Percentiles rank a stretch among this genome's conserved stretches.
Conservation (phyloP, 805 yeast genomes). For the Ogataea wickerhamii region DNA sequence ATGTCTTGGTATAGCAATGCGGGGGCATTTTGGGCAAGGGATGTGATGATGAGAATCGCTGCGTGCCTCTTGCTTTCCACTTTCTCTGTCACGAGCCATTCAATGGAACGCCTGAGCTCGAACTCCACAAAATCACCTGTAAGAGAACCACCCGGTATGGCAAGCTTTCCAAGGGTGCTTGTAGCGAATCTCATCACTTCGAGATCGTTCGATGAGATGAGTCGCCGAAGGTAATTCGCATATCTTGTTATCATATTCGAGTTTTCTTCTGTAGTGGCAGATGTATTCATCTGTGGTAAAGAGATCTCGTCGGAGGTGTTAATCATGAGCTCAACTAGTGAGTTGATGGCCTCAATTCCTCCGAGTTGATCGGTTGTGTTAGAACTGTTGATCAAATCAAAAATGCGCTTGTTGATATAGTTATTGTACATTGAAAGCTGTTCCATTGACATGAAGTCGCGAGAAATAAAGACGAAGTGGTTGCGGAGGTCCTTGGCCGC, state of each 20-base stretch:
- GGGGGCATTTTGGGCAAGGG: conserved; percentile 85
- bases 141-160: conserved; percentile 83
- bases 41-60: conserved; percentile 75
- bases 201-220: conserved; percentile 77
- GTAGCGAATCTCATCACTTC: conserved; percentile 88
- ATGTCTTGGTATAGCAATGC: conserved; percentile 76
- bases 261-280: conserved; percentile 54
- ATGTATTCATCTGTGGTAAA: conserved; percentile 35
- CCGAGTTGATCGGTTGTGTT: conserved; percentile 76
- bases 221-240: conserved; percentile 80
- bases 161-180: conserved; percentile 79
- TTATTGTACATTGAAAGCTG: conserved; percentile 78
- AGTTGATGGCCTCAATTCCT: conserved; percentile 87
- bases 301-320: conserved; percentile 41
- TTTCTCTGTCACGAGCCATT: conserved; percentile 86
- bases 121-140: conserved; percentile 92
- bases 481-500: conserved; percentile 72
- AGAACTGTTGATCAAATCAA: conserved; percentile 75
- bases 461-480: conserved; percentile 66
- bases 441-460: conserved; percentile 73
- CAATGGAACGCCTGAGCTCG: conserved; percentile 85
- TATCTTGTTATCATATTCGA: conserved; percentile 86
- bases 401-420: conserved; percentile 81
- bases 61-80: conserved; percentile 88
- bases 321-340: conserved; percentile 79